A percentile compares a stretch with the other conserved stretches of the same genome.
phyloP scores from a whole-genome alignment of 495 filamentous ascomycete genomes.

The Xylaria palmicola region DNA sequence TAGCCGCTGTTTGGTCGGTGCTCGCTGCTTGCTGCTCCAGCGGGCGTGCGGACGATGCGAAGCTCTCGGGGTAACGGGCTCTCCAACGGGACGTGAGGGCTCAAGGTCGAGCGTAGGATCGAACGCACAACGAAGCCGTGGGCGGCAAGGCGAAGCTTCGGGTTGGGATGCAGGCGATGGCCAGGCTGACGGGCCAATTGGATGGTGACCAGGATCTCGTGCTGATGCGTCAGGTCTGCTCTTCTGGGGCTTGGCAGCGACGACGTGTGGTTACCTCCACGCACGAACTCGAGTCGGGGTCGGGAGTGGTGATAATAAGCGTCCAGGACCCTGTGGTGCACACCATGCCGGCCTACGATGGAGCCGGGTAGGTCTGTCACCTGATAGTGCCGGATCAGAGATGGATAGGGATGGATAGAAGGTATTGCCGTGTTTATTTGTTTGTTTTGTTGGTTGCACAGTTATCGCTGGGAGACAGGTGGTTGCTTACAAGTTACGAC shows the following conservation, averaged over 20 bases:
- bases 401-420: too few species aligned
- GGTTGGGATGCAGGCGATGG: constrained; percentile 2
- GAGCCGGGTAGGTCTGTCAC: too few species aligned
- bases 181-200: constrained; percentile 11
- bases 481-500: too few species aligned
- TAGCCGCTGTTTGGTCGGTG: background rate
- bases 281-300: too few species aligned
- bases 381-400: too few species aligned
- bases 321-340: too few species aligned
- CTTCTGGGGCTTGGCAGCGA: background rate
- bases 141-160: constrained; percentile 6
- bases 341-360: too few species aligned
- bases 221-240: constrained; percentile 5
- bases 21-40: background rate
- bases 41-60: background rate
- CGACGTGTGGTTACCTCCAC: too few species aligned
- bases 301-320: too few species aligned
- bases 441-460: too few species aligned
- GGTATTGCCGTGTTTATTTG: too few species aligned
- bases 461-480: too few species aligned
- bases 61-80: background rate
- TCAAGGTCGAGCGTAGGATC: background rate
- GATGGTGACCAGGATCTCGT: background rate
- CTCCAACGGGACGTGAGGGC: background rate
- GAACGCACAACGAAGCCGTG: background rate